phyloP scores from a whole-genome alignment of 306 rosid species.

The Rosa lucieae region DNA sequence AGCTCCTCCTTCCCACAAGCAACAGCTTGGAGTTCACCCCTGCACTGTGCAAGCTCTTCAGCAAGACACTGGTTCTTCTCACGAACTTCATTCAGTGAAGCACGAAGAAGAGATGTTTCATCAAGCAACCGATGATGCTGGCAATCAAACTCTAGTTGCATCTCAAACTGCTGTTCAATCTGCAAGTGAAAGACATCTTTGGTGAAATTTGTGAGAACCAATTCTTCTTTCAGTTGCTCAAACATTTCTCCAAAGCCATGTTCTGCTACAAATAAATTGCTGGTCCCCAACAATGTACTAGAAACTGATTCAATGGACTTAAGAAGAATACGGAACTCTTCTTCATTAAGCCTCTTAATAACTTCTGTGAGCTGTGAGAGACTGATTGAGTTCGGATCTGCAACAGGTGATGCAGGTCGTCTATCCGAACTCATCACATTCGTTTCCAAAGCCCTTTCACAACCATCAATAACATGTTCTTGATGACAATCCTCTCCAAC shows the following conservation, averaged over 20 bases:
- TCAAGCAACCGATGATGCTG: slow-evolving; percentile 43
- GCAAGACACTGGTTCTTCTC: slow-evolving; percentile 61
- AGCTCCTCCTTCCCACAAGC: slow-evolving; percentile 55
- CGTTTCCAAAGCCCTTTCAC: slow-evolving; percentile 37
- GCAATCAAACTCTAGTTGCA: slow-evolving; percentile 52
- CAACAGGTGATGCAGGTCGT: slow-evolving; percentile 33
- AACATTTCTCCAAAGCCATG: slow-evolving; percentile 40
- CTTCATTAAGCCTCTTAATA: slow-evolving; percentile 54
- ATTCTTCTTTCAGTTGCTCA: slow-evolving; percentile 75
- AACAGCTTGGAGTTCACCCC: slow-evolving; percentile 50
- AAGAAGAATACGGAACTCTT: slow-evolving; percentile 49
- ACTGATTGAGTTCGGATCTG: slow-evolving; percentile 42
- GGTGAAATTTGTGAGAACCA: slow-evolving; percentile 53
- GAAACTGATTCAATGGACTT: slow-evolving; percentile 46
- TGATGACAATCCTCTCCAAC: slow-evolving; percentile 30
- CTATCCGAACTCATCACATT: slow-evolving; percentile 22
- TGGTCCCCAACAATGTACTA: slow-evolving; percentile 33
- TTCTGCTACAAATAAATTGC: slow-evolving; percentile 29
- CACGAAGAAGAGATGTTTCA: slow-evolving; percentile 51
- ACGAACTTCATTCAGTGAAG: slow-evolving; percentile 41
- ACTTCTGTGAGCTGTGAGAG: slow-evolving; percentile 57
- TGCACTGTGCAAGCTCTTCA: slow-evolving; percentile 68
- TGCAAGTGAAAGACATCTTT: slow-evolving; percentile 62
- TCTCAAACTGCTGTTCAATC: slow-evolving; percentile 61
- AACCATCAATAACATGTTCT: slow-evolving; percentile 28